Base-by-base conservation (phyloP, 2,329 filamentous ascomycete species). In the Onygenales sp. region DNA sequence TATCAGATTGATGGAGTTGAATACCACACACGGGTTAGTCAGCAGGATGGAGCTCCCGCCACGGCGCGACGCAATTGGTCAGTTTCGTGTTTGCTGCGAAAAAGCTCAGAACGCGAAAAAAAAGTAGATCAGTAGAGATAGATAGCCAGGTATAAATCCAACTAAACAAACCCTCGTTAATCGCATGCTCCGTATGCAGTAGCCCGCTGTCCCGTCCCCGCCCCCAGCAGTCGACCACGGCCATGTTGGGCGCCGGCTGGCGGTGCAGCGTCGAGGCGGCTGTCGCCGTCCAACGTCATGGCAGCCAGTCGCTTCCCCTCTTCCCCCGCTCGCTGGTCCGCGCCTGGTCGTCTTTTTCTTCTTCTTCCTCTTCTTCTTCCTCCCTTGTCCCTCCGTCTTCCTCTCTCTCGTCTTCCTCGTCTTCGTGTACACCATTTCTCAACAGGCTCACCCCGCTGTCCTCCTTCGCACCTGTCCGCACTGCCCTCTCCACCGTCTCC, bases 331-430 rank as follows among this genome's bases (percentile, higher is more conserved):
- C 17, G 17, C 34, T 11, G 14, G 45, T 56, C 47, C 21, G 21
- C 21, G 21, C 21, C 17, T 27, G 21, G 34, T 32, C 44, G 45
- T 46, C 44, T 47, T 51, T 44, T 14, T 51, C 52, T 36, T 43
- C 49, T 40, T 48, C 37, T 47, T 49, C 43, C 1, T 44, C 42
- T 33, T 17, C 17, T 17, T 17, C 37, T 47, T 49, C 43, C 1
- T 44, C 42, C 27, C 32, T 9, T 13, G 37, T 33, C 40, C 11
- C 37, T 44, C 14, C 51, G 44, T 44, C 50, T 47, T 33, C 47
- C 36, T 47, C 36, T 31, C 46, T 42, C 52, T 58, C 57, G 57
- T 58, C 56, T 56, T 55, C 57, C 55, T 57, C 55, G 59, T 49
- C 44, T 47, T 51, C 49, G 13, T 50, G 49, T 36, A 36, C 49